phyloP scores from a whole-genome alignment of 495 filamentous ascomycete species.

The Chaetomium tenue region DNA sequence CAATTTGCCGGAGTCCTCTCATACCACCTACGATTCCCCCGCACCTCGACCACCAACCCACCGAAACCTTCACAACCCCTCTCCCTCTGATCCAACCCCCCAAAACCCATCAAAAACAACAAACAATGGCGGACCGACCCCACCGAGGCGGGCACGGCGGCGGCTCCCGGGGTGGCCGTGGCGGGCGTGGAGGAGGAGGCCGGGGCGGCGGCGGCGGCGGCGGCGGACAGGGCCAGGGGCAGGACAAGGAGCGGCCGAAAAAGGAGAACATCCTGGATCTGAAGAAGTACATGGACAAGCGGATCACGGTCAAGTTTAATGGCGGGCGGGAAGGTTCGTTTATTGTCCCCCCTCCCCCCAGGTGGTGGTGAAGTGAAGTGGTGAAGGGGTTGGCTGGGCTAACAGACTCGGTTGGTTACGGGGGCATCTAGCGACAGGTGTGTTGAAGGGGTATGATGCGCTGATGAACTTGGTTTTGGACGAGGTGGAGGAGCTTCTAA shows the following conservation, averaged over 20 bases:
- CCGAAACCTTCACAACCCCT: background rate
- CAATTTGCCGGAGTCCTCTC: background rate
- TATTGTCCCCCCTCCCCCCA: too few species aligned
- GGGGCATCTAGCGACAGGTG: conserved; percentile 75
- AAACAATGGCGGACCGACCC: conserved; percentile 57
- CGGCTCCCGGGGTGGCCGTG: conserved; percentile 12
- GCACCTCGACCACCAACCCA: background rate
- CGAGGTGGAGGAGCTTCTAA: conserved; percentile 83
- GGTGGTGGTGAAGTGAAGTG: too few species aligned
- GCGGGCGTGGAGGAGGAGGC: conserved; percentile 46
- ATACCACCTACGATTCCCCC: background rate
- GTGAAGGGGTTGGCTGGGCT: too few species aligned
- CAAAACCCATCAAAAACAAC: background rate
- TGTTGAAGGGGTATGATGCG: conserved; percentile 91
- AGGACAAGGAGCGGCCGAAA: conserved; percentile 68
- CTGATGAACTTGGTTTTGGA: conserved; percentile 97
- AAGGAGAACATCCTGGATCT: conserved; percentile 98
- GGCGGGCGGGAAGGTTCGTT: conserved; percentile 84
- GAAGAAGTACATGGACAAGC: conserved; percentile 93
- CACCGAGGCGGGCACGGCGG: conserved; percentile 39
- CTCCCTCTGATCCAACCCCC: too few species aligned
- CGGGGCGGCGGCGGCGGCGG: conserved; percentile 46
- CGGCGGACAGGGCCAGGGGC: conserved; percentile 41
- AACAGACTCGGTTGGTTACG: too few species aligned
- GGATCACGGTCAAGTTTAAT: conserved; percentile 92